Evolutionary conservation across 2,329 filamentous ascomycete genomes (phyloP), one percentile per base, ranked within the genome.

Genomic region (Aspergillus pseudonomiae): DNA sequence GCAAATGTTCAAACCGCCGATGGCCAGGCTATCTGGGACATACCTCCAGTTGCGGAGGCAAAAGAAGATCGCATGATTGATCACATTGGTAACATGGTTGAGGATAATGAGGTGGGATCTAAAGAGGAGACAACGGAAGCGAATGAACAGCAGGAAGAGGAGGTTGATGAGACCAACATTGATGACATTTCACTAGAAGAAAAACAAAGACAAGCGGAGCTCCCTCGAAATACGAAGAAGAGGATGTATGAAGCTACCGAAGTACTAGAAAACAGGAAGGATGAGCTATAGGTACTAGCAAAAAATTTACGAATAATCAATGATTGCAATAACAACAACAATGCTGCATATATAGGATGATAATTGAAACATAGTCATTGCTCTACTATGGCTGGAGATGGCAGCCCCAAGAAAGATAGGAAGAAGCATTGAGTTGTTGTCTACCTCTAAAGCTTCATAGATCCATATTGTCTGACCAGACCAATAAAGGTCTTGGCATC

Each of bases 141-240:
- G 24, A 69, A 61, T 6, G 65, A 62, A 4, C 64, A 73, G 28
- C 59, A 75, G 32, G 68, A 70, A 28, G 74, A 62, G 3, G 64
- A 73, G 32, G 57, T 74, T 28, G 69, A 70, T 24, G 74, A 67
- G 4, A 69, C 70, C 2, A 69, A 71, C 43, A 65, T 78, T 28
- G 74, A 78, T 57, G 75, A 78, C 57, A 69, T 76, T 16, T 74
- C 74, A 4, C 73, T 73, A 1, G 77, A 80, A 59, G 77, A 79
- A 67, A 69, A 69, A 45, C 65, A 70, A 30, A 67, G 69, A 55
- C 75, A 79, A 53, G 77, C 78, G 55, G 77, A 78, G 54, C 68
- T 76, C 39, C 78, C 79, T 39, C 74, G 77, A 28, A 84, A 84
- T 68, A 70, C 81, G 10, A 82, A 82, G 68, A 84, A 84, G 70